Conservation (phyloP, 208 protist species). For the Leishmania guyanensis region DNA sequence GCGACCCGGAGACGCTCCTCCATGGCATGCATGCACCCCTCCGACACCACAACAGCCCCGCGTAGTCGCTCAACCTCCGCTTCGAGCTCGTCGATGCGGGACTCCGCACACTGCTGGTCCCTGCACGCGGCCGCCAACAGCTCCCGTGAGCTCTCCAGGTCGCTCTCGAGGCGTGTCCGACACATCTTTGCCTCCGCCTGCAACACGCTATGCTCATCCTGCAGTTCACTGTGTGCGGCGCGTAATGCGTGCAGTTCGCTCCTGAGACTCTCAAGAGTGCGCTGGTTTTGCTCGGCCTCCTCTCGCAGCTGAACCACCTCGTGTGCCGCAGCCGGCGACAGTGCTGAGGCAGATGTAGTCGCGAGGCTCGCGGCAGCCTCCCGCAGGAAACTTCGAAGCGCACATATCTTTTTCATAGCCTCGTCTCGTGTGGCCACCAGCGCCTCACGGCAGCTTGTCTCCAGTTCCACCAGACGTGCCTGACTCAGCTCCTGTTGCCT, state of each 20-base stretch:
- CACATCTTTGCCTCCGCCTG: slow-evolving; percentile 12
- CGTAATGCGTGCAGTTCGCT: slow-evolving; percentile 23
- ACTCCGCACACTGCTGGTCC: slow-evolving; percentile 14
- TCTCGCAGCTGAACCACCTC: slow-evolving; percentile 6
- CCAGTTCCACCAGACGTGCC: slow-evolving; percentile 18
- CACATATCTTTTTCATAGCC: slow-evolving; percentile 10
- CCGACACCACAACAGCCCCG: slow-evolving; percentile 8
- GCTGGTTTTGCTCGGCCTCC: neutral
- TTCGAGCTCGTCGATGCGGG: slow-evolving; percentile 31
- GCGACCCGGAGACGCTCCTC: slow-evolving; percentile 28
- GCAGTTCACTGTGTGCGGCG: slow-evolving; percentile 14
- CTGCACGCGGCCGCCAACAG: slow-evolving; percentile 4
- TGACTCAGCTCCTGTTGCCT: slow-evolving; percentile 22
- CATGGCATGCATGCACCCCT: slow-evolving; percentile 27
- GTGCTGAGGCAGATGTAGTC: neutral
- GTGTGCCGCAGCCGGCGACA: slow-evolving; percentile 4
- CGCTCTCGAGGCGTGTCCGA: slow-evolving; percentile 12
- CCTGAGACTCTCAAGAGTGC: neutral
- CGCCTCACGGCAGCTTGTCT: slow-evolving; percentile 17
- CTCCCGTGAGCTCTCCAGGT: slow-evolving; percentile 22
- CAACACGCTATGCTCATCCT: slow-evolving; percentile 23
- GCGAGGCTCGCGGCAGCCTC: neutral
- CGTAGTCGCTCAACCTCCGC: slow-evolving; percentile 33
- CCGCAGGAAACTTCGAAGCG: slow-evolving; percentile 14
- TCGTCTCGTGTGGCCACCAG: slow-evolving; percentile 22